Conservation (phyloP, 495 filamentous ascomycete species). For the Hypoxylon intermedium region DNA sequence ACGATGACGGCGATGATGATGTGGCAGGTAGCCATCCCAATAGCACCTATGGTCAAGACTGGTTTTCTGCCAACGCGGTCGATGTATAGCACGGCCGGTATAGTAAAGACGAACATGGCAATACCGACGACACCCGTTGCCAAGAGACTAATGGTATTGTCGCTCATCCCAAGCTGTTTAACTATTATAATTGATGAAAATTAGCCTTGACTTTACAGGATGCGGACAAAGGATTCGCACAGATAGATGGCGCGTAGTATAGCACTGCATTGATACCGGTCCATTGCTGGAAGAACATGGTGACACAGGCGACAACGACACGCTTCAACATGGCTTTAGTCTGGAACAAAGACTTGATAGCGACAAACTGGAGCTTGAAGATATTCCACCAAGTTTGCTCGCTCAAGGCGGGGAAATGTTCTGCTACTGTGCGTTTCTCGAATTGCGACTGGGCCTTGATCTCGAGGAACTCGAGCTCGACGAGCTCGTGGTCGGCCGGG, state of each 20-base stretch:
- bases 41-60: constrained; percentile 61
- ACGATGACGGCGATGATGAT: constrained; percentile 79
- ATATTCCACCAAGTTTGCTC: constrained; percentile 65
- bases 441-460: constrained; percentile 82
- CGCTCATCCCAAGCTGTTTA: constrained; percentile 66
- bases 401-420: constrained; percentile 72
- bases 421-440: constrained; percentile 75
- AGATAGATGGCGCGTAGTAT: constrained; percentile 77
- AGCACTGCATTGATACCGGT: constrained; percentile 76
- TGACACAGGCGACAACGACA: constrained; percentile 70
- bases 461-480: constrained; percentile 80
- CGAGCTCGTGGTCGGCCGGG: constrained; percentile 64
- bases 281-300: constrained; percentile 83
- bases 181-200: too few relatives aligned
- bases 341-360: constrained; percentile 75
- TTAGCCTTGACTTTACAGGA: too few relatives aligned
- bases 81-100: constrained; percentile 72
- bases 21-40: constrained; percentile 67
- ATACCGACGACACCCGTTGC: constrained; percentile 84
- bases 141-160: constrained; percentile 70
- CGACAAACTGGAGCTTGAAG: constrained; percentile 74
- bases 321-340: constrained; percentile 77
- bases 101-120: constrained; percentile 72
- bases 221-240: too few relatives aligned
- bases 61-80: constrained; percentile 66